phyloP scores from a whole-genome alignment of 2,329 filamentous ascomycete genomes.

The Didymosphaeria variabile region DNA sequence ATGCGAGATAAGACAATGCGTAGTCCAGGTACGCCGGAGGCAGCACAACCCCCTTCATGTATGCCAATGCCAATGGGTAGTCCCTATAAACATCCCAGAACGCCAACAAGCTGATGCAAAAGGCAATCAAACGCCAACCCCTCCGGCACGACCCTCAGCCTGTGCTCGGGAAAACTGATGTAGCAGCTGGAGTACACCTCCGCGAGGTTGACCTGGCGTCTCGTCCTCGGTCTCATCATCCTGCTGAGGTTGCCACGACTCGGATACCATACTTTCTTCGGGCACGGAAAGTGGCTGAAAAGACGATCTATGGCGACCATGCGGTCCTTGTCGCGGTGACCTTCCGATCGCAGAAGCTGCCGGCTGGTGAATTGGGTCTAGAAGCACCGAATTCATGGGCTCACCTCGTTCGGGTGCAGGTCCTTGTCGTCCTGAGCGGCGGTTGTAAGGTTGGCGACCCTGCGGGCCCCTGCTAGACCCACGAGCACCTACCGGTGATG shows the following conservation, averaged over 20 bases:
- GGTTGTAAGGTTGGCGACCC: conserved; percentile 34
- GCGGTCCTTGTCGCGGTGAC: conserved; percentile 58
- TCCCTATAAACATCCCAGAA: not conserved
- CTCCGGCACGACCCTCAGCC: conserved; percentile 56
- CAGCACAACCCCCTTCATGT: not conserved
- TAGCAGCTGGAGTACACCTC: conserved; percentile 70
- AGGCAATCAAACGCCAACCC: conserved; percentile 38
- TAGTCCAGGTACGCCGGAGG: conserved; percentile 2
- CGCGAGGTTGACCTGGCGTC: conserved; percentile 53
- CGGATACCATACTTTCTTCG: conserved; percentile 68
- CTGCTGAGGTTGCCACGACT: conserved; percentile 62
- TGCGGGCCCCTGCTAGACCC: conserved; percentile 39
- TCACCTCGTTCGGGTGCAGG: conserved; percentile 51
- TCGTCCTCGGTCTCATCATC: conserved; percentile 61
- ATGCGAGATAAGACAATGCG: not conserved
- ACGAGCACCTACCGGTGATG: conserved; percentile 60
- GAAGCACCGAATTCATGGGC: conserved; percentile 75
- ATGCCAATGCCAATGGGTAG: conserved; percentile 2
- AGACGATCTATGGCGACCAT: conserved; percentile 55
- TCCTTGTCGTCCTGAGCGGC: conserved; percentile 34
- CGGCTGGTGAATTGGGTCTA: conserved; percentile 80
- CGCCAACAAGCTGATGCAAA: not conserved
- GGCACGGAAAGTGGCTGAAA: conserved; percentile 34
- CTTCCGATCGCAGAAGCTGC: conserved; percentile 56
- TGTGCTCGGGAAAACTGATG: conserved; percentile 73